Base-by-base conservation (phyloP, 2,329 filamentous ascomycete species). In the Dactylellina sp. region DNA sequence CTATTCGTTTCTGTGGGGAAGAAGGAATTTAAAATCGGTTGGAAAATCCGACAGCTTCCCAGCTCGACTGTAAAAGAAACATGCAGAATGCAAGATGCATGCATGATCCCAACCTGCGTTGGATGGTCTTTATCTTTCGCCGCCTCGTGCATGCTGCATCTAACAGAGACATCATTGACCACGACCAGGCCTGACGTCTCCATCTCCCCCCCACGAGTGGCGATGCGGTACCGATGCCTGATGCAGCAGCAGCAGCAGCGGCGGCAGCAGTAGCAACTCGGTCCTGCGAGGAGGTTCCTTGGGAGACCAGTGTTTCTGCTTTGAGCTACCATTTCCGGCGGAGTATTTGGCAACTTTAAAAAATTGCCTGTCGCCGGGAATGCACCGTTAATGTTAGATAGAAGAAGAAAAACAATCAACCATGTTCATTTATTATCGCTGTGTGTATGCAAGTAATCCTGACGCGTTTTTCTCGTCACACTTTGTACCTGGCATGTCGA, bases 1-100 rank as follows among this genome's bases (percentile, higher is more conserved):
- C 25, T 4, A 4, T 32, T 32, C 28, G 20, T 32, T 18, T 44
- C 35, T 59, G 62, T 52, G 62, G 53, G 53, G 53, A 66, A 57
- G n/a, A 25, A 20, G 5, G 7, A 46, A 3, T 6, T 2, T 24
- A 12, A 18, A 47, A 47, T n/a, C n/a, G 44, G 12, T 18, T 11
- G 20, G 18, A 25, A 25, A 2, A 28, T 22, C 42, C 46, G 42
- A 28, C 22, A 14, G 46, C 20, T 50, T 28, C 22, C 20, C 11
- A 25, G 18, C 53, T 42, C 18, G 7, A 37, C 32, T 42, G 32
- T 40, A n/a, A n/a, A n/a, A 60, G 25, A 52, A 47, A 42, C 56
- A 42, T 70, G 64, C 64, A 70, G 64, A 68, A 46, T 70, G 64
- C 64, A 60, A 55, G 46, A 70, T 55, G 39, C 64, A 70, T 70